Evolutionary conservation across 2,329 filamentous ascomycete species (phyloP).

Genomic region (Cordyceps javanica): DNA sequence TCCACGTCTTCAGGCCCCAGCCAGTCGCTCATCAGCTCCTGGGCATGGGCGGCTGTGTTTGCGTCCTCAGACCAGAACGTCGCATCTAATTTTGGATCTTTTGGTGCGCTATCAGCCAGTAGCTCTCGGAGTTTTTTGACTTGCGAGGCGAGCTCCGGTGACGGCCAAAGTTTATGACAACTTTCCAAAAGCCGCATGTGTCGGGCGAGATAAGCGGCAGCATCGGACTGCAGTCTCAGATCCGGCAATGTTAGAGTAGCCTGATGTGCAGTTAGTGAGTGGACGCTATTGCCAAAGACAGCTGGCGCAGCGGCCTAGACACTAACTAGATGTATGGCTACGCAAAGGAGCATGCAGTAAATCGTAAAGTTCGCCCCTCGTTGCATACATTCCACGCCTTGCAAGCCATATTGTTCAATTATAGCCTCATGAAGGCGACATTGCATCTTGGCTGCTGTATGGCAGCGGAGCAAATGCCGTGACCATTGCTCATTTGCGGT

Average conservation of each 20-base stretch:
- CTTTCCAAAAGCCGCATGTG: background rate
- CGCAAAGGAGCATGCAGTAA: slow-evolving; percentile 1
- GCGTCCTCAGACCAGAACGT: background rate
- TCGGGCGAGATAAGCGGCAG: background rate
- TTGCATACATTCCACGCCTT: slow-evolving; percentile 2
- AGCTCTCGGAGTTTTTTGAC: background rate
- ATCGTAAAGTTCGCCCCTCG: background rate
- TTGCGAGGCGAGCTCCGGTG: background rate
- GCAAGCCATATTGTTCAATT: background rate
- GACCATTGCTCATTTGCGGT: background rate
- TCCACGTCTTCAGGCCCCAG: background rate
- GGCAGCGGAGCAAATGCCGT: background rate
- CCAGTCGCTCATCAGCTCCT: background rate
- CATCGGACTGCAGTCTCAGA: background rate
- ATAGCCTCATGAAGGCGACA: slow-evolving; percentile 2
- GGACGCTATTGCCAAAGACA: too few species aligned
- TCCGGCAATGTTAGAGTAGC: background rate
- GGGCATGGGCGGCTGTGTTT: background rate
- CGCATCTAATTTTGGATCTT: background rate
- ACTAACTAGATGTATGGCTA: background rate
- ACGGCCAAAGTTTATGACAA: background rate
- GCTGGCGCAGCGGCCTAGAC: background rate
- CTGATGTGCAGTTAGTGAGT: background rate
- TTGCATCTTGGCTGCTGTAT: background rate
- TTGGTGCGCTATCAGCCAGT: background rate